Percentiles rank a stretch among this genome's conserved stretches.
These are phyloP conservation scores for Dictyostelium brefeldianum DNA, from an alignment of 78 protist species.

Conservation along the genomic window DNA sequence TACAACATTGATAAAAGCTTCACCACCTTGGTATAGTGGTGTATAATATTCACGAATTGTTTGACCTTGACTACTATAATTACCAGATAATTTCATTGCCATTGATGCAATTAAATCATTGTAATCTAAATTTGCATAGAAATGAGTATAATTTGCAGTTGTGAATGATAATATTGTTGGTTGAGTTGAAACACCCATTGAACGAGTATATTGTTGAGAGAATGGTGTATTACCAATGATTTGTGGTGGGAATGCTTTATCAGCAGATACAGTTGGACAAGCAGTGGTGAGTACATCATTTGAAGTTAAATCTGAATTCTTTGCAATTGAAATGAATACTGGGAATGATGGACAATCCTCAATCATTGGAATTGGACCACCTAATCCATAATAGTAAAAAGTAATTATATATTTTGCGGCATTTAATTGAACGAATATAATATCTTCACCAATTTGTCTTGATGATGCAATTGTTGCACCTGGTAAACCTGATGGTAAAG, in stretches of 20 bases:
- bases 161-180: background rate
- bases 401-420: conserved; percentile 17
- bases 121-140: conserved; percentile 9
- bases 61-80: conserved; percentile 20
- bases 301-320: background rate
- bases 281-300: background rate
- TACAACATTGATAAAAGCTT: conserved; percentile 34
- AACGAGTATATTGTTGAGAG: background rate
- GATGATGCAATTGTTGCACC: background rate
- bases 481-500: background rate
- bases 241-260: background rate
- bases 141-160: background rate
- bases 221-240: background rate
- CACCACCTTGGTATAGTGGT: conserved; percentile 54
- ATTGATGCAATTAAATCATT: conserved; percentile 40
- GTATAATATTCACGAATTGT: background rate
- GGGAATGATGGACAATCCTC: conserved; percentile 51
- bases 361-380: conserved; percentile 43
- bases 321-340: conserved; percentile 7
- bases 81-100: conserved; percentile 22
- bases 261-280: background rate
- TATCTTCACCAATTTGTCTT: background rate
- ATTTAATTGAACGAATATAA: background rate
- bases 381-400: conserved; percentile 36
- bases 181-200: background rate